Evolutionary conservation across 768 basidiomycete genomes (phyloP), one percentile per base, ranked within the genome.

Genomic region (Suillus sp.): DNA sequence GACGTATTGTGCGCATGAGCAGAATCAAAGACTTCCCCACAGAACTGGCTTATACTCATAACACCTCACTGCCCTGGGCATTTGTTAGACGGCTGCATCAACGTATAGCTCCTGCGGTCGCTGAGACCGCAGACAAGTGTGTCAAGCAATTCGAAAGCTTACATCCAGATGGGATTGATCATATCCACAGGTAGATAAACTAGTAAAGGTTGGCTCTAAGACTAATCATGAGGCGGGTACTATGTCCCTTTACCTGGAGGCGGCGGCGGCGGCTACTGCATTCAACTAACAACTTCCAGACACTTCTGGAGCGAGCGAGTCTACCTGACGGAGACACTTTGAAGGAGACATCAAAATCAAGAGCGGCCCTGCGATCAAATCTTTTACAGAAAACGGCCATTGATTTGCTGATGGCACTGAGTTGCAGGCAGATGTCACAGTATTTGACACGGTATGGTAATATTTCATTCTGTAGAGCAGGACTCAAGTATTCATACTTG

Each of bases 291-390:
- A n/a, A n/a, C n/a, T n/a, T n/a, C n/a, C n/a, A n/a, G n/a, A n/a
- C n/a, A n/a, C n/a, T n/a, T n/a, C n/a, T n/a, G n/a, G n/a, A n/a
- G n/a, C n/a, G n/a, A n/a, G n/a, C n/a, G n/a, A n/a, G n/a, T n/a
- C n/a, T n/a, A n/a, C n/a, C n/a, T n/a, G n/a, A n/a, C n/a, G n/a
- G n/a, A n/a, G n/a, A n/a, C n/a, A n/a, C n/a, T n/a, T n/a, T n/a
- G n/a, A 0, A 78, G 79, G 84, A 16, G 75, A 78, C 54, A 84
- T 86, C 74, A 83, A 83, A 66, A 66, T 85, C 71, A 84, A 83
- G 75, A 78, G 72, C 66, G 83, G 81, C 25, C 69, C 74, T 8
- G 53, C 65, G 2, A 73, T 78, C 57, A 65, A 70, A 38, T 56
- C 64, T 2, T 78, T 77, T 65, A 78, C 75, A 0, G 62, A 70